Evolutionary conservation across 306 rosid genomes (phyloP).

Genomic region (Castanospermum australe): DNA sequence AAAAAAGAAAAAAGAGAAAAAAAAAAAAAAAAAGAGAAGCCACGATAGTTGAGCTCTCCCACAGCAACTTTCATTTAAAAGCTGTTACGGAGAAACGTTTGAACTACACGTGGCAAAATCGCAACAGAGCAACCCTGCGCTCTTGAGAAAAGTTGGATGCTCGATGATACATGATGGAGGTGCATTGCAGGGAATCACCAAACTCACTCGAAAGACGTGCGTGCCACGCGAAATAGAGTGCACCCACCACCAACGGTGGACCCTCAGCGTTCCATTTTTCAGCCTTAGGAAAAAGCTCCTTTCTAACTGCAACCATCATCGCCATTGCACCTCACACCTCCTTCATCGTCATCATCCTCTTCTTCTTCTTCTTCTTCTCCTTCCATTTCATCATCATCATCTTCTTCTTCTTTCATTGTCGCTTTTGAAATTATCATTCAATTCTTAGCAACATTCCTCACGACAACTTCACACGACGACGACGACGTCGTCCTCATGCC

Average conservation of each 20-base stretch:
- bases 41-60: background rate
- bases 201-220: conserved; percentile 33
- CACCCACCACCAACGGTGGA: conserved; percentile 28
- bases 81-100: too few species aligned
- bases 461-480: conserved; percentile 32
- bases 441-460: background rate
- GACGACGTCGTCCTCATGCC: conserved; percentile 32
- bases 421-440: background rate
- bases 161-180: background rate
- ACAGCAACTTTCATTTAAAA: background rate
- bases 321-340: too few species aligned
- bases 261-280: conserved; percentile 26
- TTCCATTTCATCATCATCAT: background rate
- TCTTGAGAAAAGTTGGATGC: background rate
- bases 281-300: conserved; percentile 23
- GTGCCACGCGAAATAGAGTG: conserved; percentile 34
- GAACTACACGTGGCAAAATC: conserved; percentile 13
- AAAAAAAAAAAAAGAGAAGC: too few species aligned
- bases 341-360: background rate
- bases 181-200: conserved; percentile 7
- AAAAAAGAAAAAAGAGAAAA: background rate
- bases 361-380: background rate
- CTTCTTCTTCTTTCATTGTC: background rate
- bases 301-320: background rate
- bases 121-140: too few species aligned